phyloP scores from a whole-genome alignment of 768 basidiomycete species.

The Crepidotus variabilis region DNA sequence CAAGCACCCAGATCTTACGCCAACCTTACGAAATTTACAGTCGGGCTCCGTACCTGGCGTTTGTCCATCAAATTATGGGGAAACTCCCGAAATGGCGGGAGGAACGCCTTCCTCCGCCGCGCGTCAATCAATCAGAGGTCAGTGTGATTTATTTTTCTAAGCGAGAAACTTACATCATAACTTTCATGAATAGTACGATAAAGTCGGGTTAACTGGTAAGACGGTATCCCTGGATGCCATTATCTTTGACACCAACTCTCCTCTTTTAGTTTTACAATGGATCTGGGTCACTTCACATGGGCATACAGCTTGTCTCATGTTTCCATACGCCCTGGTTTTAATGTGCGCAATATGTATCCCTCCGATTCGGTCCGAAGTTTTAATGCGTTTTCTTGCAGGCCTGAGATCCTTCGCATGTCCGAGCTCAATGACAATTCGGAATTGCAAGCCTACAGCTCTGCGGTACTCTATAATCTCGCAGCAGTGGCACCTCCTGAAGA shows the following conservation, averaged over 20 bases:
- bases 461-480: slow-evolving; percentile 78
- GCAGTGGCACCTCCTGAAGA: slow-evolving; percentile 71
- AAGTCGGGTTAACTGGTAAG: slow-evolving; percentile 80
- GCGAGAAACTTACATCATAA: background rate
- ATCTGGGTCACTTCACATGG: slow-evolving; percentile 76
- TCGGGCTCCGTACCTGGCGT: slow-evolving; percentile 50
- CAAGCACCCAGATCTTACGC: slow-evolving; percentile 2
- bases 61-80: slow-evolving; percentile 50
- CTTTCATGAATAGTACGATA: slow-evolving; percentile 63
- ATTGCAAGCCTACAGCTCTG: slow-evolving; percentile 75
- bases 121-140: slow-evolving; percentile 78
- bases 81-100: slow-evolving; percentile 68
- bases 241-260: slow-evolving; percentile 8
- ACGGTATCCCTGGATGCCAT: slow-evolving; percentile 4
- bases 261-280: slow-evolving; percentile 67
- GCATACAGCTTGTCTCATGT: slow-evolving; percentile 67
- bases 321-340: slow-evolving; percentile 74
- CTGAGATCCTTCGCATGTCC: slow-evolving; percentile 85
- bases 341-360: slow-evolving; percentile 48
- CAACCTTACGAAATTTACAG: slow-evolving; percentile 27
- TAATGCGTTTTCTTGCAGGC: slow-evolving; percentile 39
- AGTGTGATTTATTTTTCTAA: too few species aligned
- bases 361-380: background rate
- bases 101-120: slow-evolving; percentile 79
- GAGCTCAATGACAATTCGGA: slow-evolving; percentile 86